Conservation (phyloP, 495 filamentous ascomycete species). For the Schizothecium vesticola region DNA sequence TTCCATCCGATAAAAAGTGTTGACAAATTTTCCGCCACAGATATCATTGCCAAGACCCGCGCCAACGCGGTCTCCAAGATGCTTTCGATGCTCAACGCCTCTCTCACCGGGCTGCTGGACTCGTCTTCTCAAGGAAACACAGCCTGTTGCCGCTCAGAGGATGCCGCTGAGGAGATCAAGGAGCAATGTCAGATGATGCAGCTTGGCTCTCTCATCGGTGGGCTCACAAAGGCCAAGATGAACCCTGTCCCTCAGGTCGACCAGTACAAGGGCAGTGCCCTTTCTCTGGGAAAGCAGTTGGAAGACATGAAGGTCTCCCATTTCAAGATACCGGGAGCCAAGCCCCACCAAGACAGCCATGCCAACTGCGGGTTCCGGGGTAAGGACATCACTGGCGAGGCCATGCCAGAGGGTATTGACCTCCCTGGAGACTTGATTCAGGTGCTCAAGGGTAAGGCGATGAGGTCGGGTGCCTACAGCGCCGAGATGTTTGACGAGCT, state of each 20-base stretch:
- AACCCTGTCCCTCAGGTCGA: conserved; percentile 8
- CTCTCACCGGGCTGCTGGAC: conserved; percentile 9
- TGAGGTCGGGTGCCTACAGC: conserved; percentile 9
- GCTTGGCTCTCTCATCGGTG: conserved; percentile 19
- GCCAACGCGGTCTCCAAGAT: conserved; percentile 3
- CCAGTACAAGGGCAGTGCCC: conserved; percentile 14
- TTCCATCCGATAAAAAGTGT: neutral
- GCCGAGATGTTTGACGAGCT: conserved; percentile 5
- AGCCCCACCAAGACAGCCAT: conserved; percentile 16
- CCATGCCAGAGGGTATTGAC: neutral
- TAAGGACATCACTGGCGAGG: conserved; percentile 1
- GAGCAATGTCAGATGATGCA: conserved; percentile 17
- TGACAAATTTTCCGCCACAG: neutral
- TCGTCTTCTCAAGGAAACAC: neutral
- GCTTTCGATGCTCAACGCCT: neutral
- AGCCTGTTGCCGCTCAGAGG: conserved; percentile 14
- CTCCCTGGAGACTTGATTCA: neutral
- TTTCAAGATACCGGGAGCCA: conserved; percentile 13
- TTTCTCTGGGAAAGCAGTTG: conserved; percentile 5
- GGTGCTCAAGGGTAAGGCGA: conserved; percentile 10
- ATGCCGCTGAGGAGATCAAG: conserved; percentile 6
- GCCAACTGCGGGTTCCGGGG: conserved; percentile 17
- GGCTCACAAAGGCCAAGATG: conserved; percentile 3
- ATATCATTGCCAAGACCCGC: conserved; percentile 11
- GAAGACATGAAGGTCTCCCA: conserved; percentile 9